Percentiles rank a stretch among this genome's conserved stretches.
Evolutionary conservation across 176 grass and related monocot genomes (phyloP).

Genomic region (Pontederia crassipes): DNA sequence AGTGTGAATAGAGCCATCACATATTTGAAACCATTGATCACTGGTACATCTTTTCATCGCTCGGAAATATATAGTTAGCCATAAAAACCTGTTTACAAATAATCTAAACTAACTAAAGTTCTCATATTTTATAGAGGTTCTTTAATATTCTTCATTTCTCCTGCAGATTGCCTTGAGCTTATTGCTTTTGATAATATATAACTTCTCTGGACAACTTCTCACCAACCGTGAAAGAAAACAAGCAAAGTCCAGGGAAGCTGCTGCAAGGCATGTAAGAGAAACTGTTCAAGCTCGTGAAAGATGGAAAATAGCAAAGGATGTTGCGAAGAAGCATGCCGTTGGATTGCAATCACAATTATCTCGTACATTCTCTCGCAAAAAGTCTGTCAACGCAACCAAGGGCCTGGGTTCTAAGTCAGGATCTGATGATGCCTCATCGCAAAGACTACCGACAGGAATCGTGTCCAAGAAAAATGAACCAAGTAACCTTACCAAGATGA

Average conservation of each 20-base stretch:
- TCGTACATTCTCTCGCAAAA: constrained; percentile 45
- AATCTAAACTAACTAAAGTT: background rate
- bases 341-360: constrained; percentile 41
- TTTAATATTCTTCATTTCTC: background rate
- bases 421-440: constrained; percentile 30
- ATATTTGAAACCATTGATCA: too few species aligned
- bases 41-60: too few species aligned
- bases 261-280: constrained; percentile 53
- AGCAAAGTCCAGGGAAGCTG: constrained; percentile 64
- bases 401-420: constrained; percentile 13
- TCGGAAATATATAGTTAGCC: too few species aligned
- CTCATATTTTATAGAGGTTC: too few species aligned
- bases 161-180: constrained; percentile 47
- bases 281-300: constrained; percentile 53
- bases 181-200: constrained; percentile 71
- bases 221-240: constrained; percentile 49
- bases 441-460: background rate
- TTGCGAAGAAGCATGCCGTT: constrained; percentile 41
- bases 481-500: constrained; percentile 14
- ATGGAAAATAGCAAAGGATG: constrained; percentile 56
- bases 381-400: constrained; percentile 24
- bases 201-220: constrained; percentile 73
- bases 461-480: constrained; percentile 9
- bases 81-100: too few species aligned
- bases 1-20: too few species aligned